These are phyloP conservation scores for Favolaschia claudopus DNA, from an alignment of 768 basidiomycete genomes.

Conservation along the genomic window DNA sequence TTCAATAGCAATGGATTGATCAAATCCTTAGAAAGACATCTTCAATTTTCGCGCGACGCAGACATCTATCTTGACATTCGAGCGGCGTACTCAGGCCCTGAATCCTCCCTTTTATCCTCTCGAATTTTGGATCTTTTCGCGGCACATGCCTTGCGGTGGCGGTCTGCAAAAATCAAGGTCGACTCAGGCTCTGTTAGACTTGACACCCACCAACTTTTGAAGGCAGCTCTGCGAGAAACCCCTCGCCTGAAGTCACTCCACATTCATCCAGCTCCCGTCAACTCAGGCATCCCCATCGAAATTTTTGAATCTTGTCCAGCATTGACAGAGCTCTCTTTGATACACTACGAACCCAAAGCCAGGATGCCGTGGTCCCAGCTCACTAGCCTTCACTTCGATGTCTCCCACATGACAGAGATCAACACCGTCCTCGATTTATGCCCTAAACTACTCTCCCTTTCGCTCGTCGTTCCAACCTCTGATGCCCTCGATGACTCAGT, in stretches of 20 bases:
- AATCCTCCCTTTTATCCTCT: background rate
- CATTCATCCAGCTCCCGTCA: background rate
- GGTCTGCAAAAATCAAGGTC: background rate
- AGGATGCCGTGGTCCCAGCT: conserved; percentile 2
- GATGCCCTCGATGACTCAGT: background rate
- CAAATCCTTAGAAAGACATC: conserved; percentile 2
- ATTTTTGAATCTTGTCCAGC: background rate
- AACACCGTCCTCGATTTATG: background rate
- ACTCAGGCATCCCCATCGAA: background rate
- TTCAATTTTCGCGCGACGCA: background rate
- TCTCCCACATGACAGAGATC: background rate
- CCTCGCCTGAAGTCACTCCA: background rate
- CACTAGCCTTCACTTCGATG: background rate
- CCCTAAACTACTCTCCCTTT: background rate
- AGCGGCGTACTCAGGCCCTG: too few species aligned
- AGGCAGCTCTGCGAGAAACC: background rate
- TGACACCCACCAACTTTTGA: background rate
- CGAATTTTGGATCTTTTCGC: background rate
- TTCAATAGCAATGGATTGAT: too few species aligned
- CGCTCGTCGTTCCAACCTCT: background rate
- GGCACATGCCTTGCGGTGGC: background rate
- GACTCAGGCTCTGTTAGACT: background rate
- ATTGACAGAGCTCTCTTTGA: background rate
- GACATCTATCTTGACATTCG: background rate
- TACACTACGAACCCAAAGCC: background rate